phyloP scores from a whole-genome alignment of 371 early-diverging fungal species.

The Catenaria anguillulae region DNA sequence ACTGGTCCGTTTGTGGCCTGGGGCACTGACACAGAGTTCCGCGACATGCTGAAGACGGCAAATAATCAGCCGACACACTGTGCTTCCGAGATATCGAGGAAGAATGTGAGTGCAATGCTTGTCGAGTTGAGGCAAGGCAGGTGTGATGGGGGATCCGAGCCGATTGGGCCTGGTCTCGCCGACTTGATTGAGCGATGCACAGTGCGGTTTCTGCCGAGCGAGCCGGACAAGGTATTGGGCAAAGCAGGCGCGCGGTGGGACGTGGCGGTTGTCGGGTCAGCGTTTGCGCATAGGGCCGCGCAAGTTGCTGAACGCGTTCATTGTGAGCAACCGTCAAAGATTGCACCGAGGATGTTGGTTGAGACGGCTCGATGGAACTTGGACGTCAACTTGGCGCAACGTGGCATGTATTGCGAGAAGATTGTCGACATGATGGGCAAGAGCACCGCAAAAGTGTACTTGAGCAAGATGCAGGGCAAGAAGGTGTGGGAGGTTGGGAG shows the following conservation, averaged over 20 bases:
- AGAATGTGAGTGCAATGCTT: conserved; percentile 9
- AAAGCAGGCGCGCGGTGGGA: conserved; percentile 4
- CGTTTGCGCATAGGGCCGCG: conserved; percentile 15
- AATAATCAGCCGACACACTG: conserved; percentile 17
- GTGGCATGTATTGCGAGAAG: conserved; percentile 9
- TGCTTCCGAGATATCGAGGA: conserved; percentile 8
- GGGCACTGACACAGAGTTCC: conserved; percentile 25
- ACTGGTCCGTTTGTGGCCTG: conserved; percentile 28
- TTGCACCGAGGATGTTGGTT: conserved; percentile 7
- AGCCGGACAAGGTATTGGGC: conserved; percentile 6
- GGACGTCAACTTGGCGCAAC: conserved; percentile 13
- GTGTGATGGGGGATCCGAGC: not conserved
- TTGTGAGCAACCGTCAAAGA: conserved; percentile 4
- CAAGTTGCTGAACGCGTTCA: conserved; percentile 4
- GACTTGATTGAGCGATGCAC: not conserved
- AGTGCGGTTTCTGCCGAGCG: not conserved
- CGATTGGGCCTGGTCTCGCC: not conserved
- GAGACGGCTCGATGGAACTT: conserved; percentile 15
- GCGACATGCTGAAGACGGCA: conserved; percentile 19
- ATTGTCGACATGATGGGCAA: conserved; percentile 9
- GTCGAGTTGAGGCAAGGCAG: conserved; percentile 9
- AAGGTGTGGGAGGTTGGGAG: not conserved
- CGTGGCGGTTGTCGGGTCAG: conserved; percentile 8
- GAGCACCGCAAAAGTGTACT: not conserved
- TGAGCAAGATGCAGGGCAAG: not conserved